Evolutionary conservation across 1,284 basidiomycete species (phyloP).

Genomic region (Anthracocystis walkeri): DNA sequence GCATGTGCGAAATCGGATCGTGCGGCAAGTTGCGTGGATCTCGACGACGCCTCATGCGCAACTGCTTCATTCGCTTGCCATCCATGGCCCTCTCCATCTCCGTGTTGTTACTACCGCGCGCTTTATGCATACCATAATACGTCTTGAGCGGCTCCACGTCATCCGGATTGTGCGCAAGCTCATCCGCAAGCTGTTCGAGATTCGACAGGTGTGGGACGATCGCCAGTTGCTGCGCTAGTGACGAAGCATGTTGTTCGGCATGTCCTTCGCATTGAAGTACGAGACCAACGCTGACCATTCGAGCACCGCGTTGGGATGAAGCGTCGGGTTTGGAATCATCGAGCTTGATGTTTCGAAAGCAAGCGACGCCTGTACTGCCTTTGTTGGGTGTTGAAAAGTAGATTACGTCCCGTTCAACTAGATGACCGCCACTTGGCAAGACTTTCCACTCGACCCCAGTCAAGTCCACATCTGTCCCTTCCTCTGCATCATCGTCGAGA

Average conservation of each 20-base stretch:
- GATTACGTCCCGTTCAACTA: slow-evolving; percentile 52
- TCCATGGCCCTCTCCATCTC: slow-evolving; percentile 8
- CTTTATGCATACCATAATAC: slow-evolving; percentile 37
- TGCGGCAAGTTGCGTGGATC: slow-evolving; percentile 38
- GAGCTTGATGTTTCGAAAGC: slow-evolving; percentile 53
- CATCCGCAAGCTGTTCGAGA: slow-evolving; percentile 44
- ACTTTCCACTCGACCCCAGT: slow-evolving; percentile 60
- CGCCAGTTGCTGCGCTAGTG: slow-evolving; percentile 46
- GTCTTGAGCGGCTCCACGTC: slow-evolving; percentile 17
- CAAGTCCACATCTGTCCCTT: slow-evolving; percentile 15
- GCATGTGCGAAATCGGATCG: slow-evolving; percentile 54
- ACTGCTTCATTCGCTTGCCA: slow-evolving; percentile 40
- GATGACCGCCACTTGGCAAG: slow-evolving; percentile 56
- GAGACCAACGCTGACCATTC: slow-evolving; percentile 56
- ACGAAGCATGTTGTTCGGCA: slow-evolving; percentile 18
- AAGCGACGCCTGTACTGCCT: slow-evolving; percentile 45
- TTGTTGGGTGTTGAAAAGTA: slow-evolving; percentile 41
- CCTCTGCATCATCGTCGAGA: slow-evolving; percentile 9
- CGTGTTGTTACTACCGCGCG: neutral
- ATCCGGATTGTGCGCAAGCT: slow-evolving; percentile 26
- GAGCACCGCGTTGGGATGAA: slow-evolving; percentile 44
- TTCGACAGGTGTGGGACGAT: slow-evolving; percentile 45
- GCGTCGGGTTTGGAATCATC: slow-evolving; percentile 15
- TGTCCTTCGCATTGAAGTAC: slow-evolving; percentile 33
- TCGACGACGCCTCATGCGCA: slow-evolving; percentile 42